Conservation (phyloP, 352 stramenopile species). For the Sclerospora graminicola region DNA sequence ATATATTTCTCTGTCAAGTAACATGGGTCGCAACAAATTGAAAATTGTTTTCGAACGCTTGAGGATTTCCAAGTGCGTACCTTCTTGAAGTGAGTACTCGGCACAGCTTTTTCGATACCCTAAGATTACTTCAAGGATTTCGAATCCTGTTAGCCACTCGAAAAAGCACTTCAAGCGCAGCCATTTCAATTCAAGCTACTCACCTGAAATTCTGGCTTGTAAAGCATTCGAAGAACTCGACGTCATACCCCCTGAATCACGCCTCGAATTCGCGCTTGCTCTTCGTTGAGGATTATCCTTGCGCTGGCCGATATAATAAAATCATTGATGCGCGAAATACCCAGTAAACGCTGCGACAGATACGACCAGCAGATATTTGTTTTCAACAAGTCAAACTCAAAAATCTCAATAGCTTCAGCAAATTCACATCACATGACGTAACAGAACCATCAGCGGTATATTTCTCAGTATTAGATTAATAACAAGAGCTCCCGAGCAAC, state of each 20-base stretch:
- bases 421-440: conserved; percentile 32
- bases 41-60: conserved; percentile 69
- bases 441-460: conserved; percentile 8
- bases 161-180: conserved; percentile 62
- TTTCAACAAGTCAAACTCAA: conserved; percentile 78
- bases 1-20: conserved; percentile 59
- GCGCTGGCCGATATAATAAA: conserved; percentile 70
- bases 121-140: conserved; percentile 76
- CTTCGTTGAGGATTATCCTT: conserved; percentile 57
- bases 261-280: conserved; percentile 37
- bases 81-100: conserved; percentile 66
- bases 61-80: conserved; percentile 72
- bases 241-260: conserved; percentile 20
- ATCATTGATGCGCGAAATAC: conserved; percentile 62
- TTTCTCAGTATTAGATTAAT: conserved; percentile 18
- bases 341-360: conserved; percentile 57
- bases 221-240: conserved; percentile 16
- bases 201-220: conserved; percentile 13
- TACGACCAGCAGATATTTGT: conserved; percentile 82
- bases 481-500: conserved; percentile 30
- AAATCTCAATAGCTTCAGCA: conserved; percentile 69
- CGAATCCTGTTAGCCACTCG: conserved; percentile 65
- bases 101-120: conserved; percentile 51
- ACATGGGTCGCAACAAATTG: conserved; percentile 45
- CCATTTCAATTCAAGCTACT: conserved; percentile 46